Evolutionary conservation across 371 early-diverging fungal species (phyloP).

Genomic region (Syncephalis plumigaleata): DNA sequence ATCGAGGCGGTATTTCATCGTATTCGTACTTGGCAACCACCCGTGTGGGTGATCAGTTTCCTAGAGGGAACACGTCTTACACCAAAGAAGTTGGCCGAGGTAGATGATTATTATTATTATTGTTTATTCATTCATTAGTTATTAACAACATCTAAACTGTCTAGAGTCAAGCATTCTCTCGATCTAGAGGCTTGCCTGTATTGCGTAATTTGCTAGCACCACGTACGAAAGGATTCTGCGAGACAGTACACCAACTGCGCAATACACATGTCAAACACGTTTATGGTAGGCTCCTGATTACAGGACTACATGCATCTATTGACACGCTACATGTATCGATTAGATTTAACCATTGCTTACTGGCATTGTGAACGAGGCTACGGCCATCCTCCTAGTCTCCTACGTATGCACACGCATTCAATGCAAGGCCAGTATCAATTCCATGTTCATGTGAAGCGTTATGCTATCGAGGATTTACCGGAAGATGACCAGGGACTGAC

Average conservation of each 20-base stretch:
- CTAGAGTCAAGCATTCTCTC: slow-evolving; percentile 37
- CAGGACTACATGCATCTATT: not conserved
- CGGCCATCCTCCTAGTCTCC: slow-evolving; percentile 34
- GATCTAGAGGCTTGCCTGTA: slow-evolving; percentile 28
- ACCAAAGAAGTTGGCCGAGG: slow-evolving; percentile 31
- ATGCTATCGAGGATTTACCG: slow-evolving; percentile 37
- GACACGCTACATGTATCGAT: not conserved
- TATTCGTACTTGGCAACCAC: slow-evolving; percentile 32
- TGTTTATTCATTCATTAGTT: not conserved
- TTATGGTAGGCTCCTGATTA: slow-evolving; percentile 27
- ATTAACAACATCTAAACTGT: slow-evolving; percentile 1
- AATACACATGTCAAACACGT: slow-evolving; percentile 42
- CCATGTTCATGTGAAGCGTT: slow-evolving; percentile 42
- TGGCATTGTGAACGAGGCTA: slow-evolving; percentile 19
- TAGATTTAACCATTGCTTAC: slow-evolving; percentile 50
- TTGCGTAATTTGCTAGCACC: slow-evolving; percentile 57
- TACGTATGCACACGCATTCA: slow-evolving; percentile 31
- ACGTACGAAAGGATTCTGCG: slow-evolving; percentile 62
- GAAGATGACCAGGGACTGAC: slow-evolving; percentile 28
- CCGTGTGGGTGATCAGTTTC: slow-evolving; percentile 57
- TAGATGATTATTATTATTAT: slow-evolving; percentile 6
- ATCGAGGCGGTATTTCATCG: slow-evolving; percentile 34
- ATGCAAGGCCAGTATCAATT: slow-evolving; percentile 37
- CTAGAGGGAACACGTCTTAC: slow-evolving; percentile 54
- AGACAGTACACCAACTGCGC: slow-evolving; percentile 37